A percentile compares a stretch with the other conserved stretches of the same genome.
Evolutionary conservation across 352 stramenopile genomes (phyloP).

Genomic region (Pythium vanterpoolii): DNA sequence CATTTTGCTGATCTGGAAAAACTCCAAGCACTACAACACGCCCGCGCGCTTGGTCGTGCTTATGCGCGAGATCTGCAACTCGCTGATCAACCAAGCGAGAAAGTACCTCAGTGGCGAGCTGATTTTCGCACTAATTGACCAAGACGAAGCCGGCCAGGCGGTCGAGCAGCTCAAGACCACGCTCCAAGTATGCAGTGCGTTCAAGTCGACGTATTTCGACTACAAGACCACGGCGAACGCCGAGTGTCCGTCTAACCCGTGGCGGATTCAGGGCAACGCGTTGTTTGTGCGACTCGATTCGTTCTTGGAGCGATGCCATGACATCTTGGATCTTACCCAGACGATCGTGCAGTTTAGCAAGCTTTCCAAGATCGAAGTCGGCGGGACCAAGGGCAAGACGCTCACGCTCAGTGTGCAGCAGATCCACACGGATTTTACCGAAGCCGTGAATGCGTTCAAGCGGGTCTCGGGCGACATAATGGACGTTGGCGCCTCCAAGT

Average conservation of each 20-base stretch:
- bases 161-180: conserved; percentile 95
- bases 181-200: conserved; percentile 92
- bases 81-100: conserved; percentile 91
- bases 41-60: conserved; percentile 94
- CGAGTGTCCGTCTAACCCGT: conserved; percentile 97
- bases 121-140: conserved; percentile 96
- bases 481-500: conserved; percentile 95
- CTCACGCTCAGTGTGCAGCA: conserved; percentile 92
- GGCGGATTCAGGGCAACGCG: conserved; percentile 97
- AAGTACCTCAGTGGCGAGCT: conserved; percentile 94
- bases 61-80: conserved; percentile 98
- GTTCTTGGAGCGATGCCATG: conserved; percentile 97
- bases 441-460: conserved; percentile 94
- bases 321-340: conserved; percentile 97
- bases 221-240: conserved; percentile 97
- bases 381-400: conserved; percentile 96
- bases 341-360: conserved; percentile 99
- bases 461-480: conserved; percentile 97
- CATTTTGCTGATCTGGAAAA: conserved; percentile 99
- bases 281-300: conserved; percentile 96
- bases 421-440: conserved; percentile 95
- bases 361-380: conserved; percentile 96
- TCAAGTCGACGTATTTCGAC: conserved; percentile 98
- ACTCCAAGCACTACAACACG: conserved; percentile 99
- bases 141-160: conserved; percentile 92